A percentile compares a stretch with the other conserved stretches of the same genome.
Evolutionary conservation across 2,329 filamentous ascomycete genomes (phyloP).

Genomic region (Lecanosticta acicola): DNA sequence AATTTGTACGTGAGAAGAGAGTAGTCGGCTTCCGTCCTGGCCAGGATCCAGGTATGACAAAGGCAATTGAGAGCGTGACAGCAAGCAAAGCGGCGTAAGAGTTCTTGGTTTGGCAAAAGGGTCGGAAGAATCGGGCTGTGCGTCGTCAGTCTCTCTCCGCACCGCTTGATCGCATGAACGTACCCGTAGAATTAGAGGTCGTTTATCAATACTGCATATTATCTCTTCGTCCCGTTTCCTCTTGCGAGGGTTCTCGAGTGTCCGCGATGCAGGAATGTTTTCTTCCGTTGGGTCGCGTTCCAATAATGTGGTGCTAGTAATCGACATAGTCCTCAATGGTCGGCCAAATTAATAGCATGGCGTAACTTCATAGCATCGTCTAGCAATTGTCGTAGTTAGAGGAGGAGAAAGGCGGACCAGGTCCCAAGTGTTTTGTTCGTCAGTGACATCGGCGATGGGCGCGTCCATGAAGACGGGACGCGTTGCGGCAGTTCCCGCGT

Average conservation of each 20-base stretch:
- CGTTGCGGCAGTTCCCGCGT: neutral
- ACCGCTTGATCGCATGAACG: neutral
- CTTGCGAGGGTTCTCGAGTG: conserved; percentile 11
- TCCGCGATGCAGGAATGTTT: neutral
- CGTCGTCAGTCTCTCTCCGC: conserved; percentile 10
- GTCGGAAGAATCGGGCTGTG: conserved; percentile 18
- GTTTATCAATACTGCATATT: conserved; percentile 18
- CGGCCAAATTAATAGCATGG: conserved; percentile 17
- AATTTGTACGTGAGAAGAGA: conserved; percentile 57
- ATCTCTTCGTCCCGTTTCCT: conserved; percentile 12
- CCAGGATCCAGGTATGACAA: conserved; percentile 58
- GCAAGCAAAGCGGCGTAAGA: conserved; percentile 37
- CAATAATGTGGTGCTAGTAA: conserved; percentile 14
- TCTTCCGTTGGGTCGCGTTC: conserved; percentile 7
- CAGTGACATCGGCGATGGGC: conserved; percentile 5
- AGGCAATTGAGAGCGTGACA: conserved; percentile 56
- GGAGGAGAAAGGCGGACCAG: neutral
- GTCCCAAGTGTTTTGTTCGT: conserved; percentile 1
- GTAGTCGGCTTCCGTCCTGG: conserved; percentile 49
- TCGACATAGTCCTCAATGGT: conserved; percentile 14
- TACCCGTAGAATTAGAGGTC: conserved; percentile 26
- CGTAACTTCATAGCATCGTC: conserved; percentile 9
- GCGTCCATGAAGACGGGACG: conserved; percentile 5
- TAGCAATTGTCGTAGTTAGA: neutral
- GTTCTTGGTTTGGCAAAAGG: conserved; percentile 22